These are phyloP conservation scores for Ustilago trichophora DNA, from an alignment of 1,284 basidiomycete genomes.

Conservation along the genomic window DNA sequence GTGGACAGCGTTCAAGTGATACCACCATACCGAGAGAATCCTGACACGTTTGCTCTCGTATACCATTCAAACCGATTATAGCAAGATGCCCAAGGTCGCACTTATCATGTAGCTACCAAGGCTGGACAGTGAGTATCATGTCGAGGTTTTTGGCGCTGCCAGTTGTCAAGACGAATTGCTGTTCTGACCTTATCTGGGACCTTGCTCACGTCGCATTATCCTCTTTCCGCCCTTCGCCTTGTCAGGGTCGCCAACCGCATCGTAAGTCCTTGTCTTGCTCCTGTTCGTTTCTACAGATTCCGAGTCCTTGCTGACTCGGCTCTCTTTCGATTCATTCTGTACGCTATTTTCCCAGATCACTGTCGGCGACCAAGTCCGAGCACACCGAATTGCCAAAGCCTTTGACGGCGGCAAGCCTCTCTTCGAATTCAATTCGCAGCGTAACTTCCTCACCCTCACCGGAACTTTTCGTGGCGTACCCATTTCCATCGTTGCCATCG, in stretches of 20 bases:
- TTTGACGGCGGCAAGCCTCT: conserved; percentile 71
- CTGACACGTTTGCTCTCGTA: too few relatives aligned
- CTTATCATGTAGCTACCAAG: conserved; percentile 53
- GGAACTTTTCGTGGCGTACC: conserved; percentile 77
- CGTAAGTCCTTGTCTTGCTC: conserved; percentile 13
- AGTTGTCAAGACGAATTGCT: too few relatives aligned
- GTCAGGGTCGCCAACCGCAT: conserved; percentile 77
- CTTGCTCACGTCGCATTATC: too few relatives aligned
- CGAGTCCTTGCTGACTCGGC: too few relatives aligned
- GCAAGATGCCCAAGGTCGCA: conserved; percentile 50
- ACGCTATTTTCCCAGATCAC: conserved; percentile 69
- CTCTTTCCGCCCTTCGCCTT: too few relatives aligned
- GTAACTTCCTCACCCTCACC: conserved; percentile 82
- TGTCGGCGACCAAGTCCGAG: conserved; percentile 78
- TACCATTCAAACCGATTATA: too few relatives aligned
- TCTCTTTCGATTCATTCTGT: background rate
- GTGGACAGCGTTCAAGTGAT: too few relatives aligned
- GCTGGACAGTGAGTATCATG: conserved; percentile 45
- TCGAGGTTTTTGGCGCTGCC: too few relatives aligned
- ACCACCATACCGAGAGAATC: too few relatives aligned
- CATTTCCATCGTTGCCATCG: conserved; percentile 79
- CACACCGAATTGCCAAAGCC: conserved; percentile 72
- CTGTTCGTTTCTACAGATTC: too few relatives aligned
- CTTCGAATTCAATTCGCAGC: conserved; percentile 76
- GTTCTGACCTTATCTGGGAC: too few relatives aligned